Evolutionary conservation across 305 asterid species (phyloP).

Genomic region (Ilex paraguariensis): DNA sequence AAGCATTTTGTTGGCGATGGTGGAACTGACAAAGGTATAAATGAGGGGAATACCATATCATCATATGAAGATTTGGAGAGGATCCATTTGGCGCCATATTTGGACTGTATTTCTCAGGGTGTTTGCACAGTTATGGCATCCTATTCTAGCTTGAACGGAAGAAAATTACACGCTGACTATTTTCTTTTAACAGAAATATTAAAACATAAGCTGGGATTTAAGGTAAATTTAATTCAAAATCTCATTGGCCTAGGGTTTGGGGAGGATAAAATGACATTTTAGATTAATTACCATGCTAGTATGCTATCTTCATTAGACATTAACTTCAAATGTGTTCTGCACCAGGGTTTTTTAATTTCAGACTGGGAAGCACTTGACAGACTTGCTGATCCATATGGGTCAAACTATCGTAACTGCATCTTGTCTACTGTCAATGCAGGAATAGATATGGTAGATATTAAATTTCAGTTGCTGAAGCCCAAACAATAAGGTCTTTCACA

Average conservation of each 20-base stretch:
- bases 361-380: conserved; percentile 79
- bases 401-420: conserved; percentile 51
- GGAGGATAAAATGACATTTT: too few relatives aligned
- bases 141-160: conserved; percentile 47
- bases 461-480: conserved; percentile 8
- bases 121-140: conserved; percentile 50
- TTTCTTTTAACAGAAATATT: conserved; percentile 33
- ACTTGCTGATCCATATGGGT: conserved; percentile 45
- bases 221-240: conserved; percentile 24
- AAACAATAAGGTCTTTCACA: neutral
- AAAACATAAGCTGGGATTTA: conserved; percentile 43
- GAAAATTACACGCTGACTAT: conserved; percentile 31
- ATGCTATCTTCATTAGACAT: too few relatives aligned
- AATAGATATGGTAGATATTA: conserved; percentile 59
- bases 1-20: conserved; percentile 60
- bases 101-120: conserved; percentile 45
- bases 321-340: conserved; percentile 7
- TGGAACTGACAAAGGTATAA: conserved; percentile 37
- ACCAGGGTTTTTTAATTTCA: conserved; percentile 72
- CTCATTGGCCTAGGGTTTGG: neutral
- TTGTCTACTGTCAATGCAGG: conserved; percentile 53
- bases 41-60: conserved; percentile 38
- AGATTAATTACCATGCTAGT: too few relatives aligned
- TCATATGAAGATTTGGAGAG: conserved; percentile 40
- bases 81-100: conserved; percentile 39